Evolutionary conservation across 768 basidiomycete genomes (phyloP).

Genomic region (Pholiota molesta): DNA sequence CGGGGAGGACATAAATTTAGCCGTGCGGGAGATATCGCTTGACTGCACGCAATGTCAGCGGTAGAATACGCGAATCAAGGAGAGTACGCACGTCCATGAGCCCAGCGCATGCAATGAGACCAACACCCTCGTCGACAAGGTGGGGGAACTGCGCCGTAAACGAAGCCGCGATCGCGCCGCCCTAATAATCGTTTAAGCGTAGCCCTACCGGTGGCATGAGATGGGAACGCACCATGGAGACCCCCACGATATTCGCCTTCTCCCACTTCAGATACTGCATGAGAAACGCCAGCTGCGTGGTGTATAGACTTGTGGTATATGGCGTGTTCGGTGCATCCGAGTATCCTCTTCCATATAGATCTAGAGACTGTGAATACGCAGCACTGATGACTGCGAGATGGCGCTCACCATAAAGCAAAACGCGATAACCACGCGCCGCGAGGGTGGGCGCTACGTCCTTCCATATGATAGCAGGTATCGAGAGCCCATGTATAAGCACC

Average conservation of each 20-base stretch:
- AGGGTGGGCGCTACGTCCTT: slow-evolving; percentile 71
- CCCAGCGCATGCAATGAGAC: slow-evolving; percentile 71
- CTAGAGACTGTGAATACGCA: slow-evolving; percentile 34
- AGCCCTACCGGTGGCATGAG: not conserved
- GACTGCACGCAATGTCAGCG: slow-evolving; percentile 39
- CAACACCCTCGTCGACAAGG: slow-evolving; percentile 65
- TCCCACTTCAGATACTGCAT: slow-evolving; percentile 81
- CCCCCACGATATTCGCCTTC: slow-evolving; percentile 65
- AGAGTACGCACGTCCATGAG: slow-evolving; percentile 56
- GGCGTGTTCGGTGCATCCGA: slow-evolving; percentile 76
- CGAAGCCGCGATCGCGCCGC: slow-evolving; percentile 72
- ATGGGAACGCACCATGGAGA: slow-evolving; percentile 68
- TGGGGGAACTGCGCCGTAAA: slow-evolving; percentile 75
- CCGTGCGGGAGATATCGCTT: slow-evolving; percentile 68
- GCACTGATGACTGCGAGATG: not conserved
- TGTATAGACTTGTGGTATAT: slow-evolving; percentile 67
- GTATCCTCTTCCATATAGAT: slow-evolving; percentile 83
- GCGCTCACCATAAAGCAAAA: slow-evolving; percentile 70
- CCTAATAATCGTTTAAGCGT: slow-evolving; percentile 40
- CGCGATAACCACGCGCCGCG: slow-evolving; percentile 65
- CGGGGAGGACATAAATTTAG: slow-evolving; percentile 79
- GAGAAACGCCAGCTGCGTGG: slow-evolving; percentile 79
- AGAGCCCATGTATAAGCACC: slow-evolving; percentile 77
- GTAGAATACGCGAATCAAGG: slow-evolving; percentile 3
- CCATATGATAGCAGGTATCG: slow-evolving; percentile 78